phyloP scores from a whole-genome alignment of 331 rosid genomes.

The Malus hybrid region DNA sequence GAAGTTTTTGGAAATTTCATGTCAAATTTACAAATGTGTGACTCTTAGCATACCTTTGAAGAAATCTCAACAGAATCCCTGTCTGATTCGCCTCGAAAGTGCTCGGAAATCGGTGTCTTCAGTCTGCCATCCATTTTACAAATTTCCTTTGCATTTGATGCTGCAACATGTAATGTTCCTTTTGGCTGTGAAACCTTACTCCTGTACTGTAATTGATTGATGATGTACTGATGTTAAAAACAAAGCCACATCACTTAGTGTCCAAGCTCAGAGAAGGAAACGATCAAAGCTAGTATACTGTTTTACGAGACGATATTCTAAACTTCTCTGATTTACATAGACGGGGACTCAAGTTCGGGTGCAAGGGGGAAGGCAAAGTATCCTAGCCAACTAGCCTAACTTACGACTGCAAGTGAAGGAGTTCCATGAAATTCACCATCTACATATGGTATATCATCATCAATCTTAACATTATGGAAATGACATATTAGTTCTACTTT shows the following conservation, averaged over 20 bases:
- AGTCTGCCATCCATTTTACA: slow-evolving; percentile 70
- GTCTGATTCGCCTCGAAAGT: neutral
- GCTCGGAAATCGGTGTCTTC: neutral
- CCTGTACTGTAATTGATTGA: slow-evolving; percentile 32
- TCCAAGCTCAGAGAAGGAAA: neutral
- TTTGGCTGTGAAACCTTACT: slow-evolving; percentile 49
- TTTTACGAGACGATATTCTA: too few relatives aligned
- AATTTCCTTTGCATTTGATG: slow-evolving; percentile 67
- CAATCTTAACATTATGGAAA: neutral
- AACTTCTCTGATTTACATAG: too few relatives aligned
- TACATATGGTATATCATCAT: too few relatives aligned
- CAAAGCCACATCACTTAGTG: neutral
- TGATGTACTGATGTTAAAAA: neutral
- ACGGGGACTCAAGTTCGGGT: too few relatives aligned
- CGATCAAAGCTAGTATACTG: neutral
- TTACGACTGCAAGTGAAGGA: too few relatives aligned
- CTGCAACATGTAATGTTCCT: slow-evolving; percentile 45
- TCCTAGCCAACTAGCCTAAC: too few relatives aligned
- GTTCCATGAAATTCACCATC: too few relatives aligned
- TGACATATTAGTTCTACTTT: neutral
- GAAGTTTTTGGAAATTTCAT: neutral
- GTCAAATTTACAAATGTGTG: neutral
- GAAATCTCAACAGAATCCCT: neutral
- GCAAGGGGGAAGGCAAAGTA: too few relatives aligned
- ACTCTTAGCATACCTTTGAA: neutral